Evolutionary conservation across 306 rosid species (phyloP).

Genomic region (Citrullus amarus): DNA sequence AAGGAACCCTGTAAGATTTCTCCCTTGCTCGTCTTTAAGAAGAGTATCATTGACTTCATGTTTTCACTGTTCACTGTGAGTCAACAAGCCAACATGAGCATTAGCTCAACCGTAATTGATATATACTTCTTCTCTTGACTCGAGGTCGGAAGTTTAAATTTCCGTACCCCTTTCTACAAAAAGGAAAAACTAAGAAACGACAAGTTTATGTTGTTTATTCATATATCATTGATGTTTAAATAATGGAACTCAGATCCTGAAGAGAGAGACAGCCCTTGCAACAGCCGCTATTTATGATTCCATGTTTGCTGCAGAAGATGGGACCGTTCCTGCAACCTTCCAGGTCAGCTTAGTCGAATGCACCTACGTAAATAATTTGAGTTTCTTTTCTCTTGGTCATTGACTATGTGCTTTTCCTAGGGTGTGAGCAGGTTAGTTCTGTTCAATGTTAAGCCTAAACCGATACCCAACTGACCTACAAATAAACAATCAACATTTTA

Average conservation of each 20-base stretch:
- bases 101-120: too few species aligned
- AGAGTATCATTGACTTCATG: background rate
- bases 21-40: background rate
- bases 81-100: background rate
- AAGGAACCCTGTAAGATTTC: slow-evolving; percentile 47
- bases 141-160: too few species aligned
- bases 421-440: background rate
- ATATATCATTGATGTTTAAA: background rate
- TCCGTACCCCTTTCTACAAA: too few species aligned
- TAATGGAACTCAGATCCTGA: slow-evolving; percentile 44
- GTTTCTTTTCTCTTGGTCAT: background rate
- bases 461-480: background rate
- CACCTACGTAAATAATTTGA: background rate
- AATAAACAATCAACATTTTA: too few species aligned
- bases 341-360: slow-evolving; percentile 42
- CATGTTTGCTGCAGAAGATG: slow-evolving; percentile 88
- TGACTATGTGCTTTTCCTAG: background rate
- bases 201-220: background rate
- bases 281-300: slow-evolving; percentile 92
- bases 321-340: slow-evolving; percentile 88
- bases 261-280: slow-evolving; percentile 81
- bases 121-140: background rate
- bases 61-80: background rate
- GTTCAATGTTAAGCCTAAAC: background rate
- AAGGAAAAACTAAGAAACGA: background rate